Evolutionary conservation across 768 basidiomycete species (phyloP).

Genomic region (Termitomyces bulborhizus): DNA sequence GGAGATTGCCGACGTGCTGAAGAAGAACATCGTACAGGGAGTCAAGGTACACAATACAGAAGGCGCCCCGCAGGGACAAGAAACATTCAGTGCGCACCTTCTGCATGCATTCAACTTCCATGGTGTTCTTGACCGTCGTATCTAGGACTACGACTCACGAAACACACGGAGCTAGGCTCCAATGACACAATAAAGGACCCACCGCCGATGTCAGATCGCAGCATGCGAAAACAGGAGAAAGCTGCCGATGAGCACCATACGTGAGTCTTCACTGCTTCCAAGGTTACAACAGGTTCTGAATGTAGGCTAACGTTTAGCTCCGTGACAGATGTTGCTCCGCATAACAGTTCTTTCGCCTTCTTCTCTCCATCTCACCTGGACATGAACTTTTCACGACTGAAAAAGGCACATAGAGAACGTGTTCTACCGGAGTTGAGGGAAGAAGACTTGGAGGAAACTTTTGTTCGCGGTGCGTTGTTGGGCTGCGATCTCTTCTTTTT

Average conservation of each 20-base stretch:
- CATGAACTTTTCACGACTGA: conserved; percentile 63
- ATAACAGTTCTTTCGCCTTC: conserved; percentile 18
- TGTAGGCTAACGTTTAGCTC: conserved; percentile 22
- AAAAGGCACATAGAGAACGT: conserved; percentile 61
- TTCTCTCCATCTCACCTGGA: conserved; percentile 19
- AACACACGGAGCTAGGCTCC: conserved; percentile 81
- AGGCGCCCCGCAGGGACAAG: conserved; percentile 24
- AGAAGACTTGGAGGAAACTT: conserved; percentile 79
- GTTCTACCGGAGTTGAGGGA: conserved; percentile 64
- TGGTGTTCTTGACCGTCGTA: background rate
- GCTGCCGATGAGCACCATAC: conserved; percentile 22
- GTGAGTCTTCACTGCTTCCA: conserved; percentile 11
- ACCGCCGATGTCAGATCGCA: conserved; percentile 38
- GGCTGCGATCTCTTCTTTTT: background rate
- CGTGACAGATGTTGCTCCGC: conserved; percentile 32
- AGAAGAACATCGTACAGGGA: conserved; percentile 85
- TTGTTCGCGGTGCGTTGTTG: conserved; percentile 65
- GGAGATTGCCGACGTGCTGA: conserved; percentile 70
- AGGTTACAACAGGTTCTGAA: conserved; percentile 6
- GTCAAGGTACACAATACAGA: conserved; percentile 32
- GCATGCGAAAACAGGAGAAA: conserved; percentile 39
- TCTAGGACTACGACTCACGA: conserved; percentile 67
- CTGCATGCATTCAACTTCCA: background rate
- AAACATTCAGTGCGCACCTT: conserved; percentile 51
- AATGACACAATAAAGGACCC: conserved; percentile 75